Evolutionary conservation across 1,284 basidiomycete genomes (phyloP), one percentile per base, ranked within the genome.

Genomic region (Coniferiporia sulphurascens): DNA sequence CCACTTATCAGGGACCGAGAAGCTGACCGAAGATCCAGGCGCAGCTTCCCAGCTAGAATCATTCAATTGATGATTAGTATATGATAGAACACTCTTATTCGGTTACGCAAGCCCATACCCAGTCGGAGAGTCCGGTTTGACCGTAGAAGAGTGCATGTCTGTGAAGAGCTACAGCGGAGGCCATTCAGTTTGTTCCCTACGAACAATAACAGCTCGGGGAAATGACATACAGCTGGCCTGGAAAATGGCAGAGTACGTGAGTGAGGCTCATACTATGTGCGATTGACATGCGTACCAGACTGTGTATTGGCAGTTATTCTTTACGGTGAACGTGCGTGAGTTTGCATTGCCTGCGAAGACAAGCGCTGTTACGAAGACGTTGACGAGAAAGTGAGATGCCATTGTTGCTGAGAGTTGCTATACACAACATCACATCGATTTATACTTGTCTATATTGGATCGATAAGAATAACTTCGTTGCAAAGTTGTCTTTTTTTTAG

Each of bases 321-420:
- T 19, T 13, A 68, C 70, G 10, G 73, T 76, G 60, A 79, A 72
- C 21, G 73, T 74, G 50, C 80, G 73, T 55, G 74, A 75, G 49
- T 70, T 62, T 32, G 67, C 69, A 7, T 5, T 35, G 7, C 48
- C 22, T 32, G 32, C 19, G 19, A 58, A 38, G 1, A 36, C 36
- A 22, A 44, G 27, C 6, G 49, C n/a, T 45, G 36, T 19, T 6
- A 27, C 21, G 35, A 15, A 15, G 13, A 19, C n/a, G 8, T 15
- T 27, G 4, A 49, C 56, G 17, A 34, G 17, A 4, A 27, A 17
- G 19, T 34, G 21, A 22, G 41, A 12, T 15, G 32, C 50, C 50
- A 35, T 58, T 1, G 27, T 27, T 27, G 5, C 27, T 27, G 27
- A 5, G 27, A 27, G 5, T 27, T 5, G 27, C 5, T 27, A 27